Evolutionary conservation across 345 rosid species (phyloP).

Genomic region (Clausena lansium): DNA sequence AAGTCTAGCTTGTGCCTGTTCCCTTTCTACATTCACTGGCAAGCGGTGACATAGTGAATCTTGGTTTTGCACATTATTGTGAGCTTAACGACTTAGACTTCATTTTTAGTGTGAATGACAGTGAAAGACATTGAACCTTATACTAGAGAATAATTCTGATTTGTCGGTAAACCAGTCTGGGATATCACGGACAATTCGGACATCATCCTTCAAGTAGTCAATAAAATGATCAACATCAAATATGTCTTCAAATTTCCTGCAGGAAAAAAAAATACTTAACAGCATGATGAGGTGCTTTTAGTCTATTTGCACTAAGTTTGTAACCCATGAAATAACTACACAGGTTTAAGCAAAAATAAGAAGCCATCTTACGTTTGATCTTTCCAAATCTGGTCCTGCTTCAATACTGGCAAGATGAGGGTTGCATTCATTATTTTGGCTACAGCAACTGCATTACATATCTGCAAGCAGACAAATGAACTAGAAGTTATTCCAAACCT

Average conservation of each 20-base stretch:
- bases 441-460: conserved; percentile 99
- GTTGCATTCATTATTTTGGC: conserved; percentile 99
- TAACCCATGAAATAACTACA: neutral
- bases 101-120: neutral
- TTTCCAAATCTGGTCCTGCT: conserved; percentile 99
- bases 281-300: neutral
- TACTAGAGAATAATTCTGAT: conserved; percentile 85
- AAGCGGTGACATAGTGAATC: neutral
- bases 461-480: conserved; percentile 49
- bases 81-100: neutral
- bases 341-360: neutral
- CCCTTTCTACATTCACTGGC: neutral
- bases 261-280: neutral
- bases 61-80: neutral
- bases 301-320: neutral
- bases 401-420: conserved; percentile 91
- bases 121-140: conserved; percentile 48
- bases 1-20: neutral
- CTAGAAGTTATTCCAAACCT: conserved; percentile 4
- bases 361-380: conserved; percentile 79
- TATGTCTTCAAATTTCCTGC: conserved; percentile 96
- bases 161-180: conserved; percentile 98
- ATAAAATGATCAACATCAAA: conserved; percentile 97
- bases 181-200: conserved; percentile 88
- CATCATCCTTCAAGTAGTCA: conserved; percentile 89